A percentile compares a stretch with the other conserved stretches of the same genome.
phyloP scores from a whole-genome alignment of 2,329 filamentous ascomycete genomes.

The Balansia obtecta region DNA sequence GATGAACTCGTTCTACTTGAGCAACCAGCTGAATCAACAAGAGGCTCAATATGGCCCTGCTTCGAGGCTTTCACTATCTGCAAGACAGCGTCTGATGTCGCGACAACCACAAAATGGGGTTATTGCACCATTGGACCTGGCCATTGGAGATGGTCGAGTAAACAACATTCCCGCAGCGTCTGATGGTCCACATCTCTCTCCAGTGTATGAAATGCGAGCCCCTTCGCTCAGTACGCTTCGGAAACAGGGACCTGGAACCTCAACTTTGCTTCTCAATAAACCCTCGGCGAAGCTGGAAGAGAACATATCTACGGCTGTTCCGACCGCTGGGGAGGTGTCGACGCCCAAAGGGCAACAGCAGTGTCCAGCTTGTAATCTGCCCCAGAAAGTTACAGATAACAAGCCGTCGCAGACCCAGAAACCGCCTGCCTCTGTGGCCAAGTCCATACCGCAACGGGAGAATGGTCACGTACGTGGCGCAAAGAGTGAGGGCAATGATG shows the following conservation, averaged over 20 bases:
- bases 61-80: slow-evolving; percentile 20
- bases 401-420: slow-evolving; percentile 13
- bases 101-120: slow-evolving; percentile 34
- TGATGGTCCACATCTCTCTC: slow-evolving; percentile 49
- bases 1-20: slow-evolving; percentile 23
- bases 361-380: not conserved
- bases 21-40: slow-evolving; percentile 16
- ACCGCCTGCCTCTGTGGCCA: slow-evolving; percentile 11
- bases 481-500: slow-evolving; percentile 41
- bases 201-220: slow-evolving; percentile 61
- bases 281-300: slow-evolving; percentile 6
- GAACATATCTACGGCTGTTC: not conserved
- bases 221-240: slow-evolving; percentile 53
- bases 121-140: slow-evolving; percentile 44
- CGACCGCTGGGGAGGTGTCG: not conserved
- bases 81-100: slow-evolving; percentile 24
- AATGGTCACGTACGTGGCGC: slow-evolving; percentile 41
- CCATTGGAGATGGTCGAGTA: slow-evolving; percentile 31
- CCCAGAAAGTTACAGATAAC: slow-evolving; percentile 10
- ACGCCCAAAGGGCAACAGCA: not conserved
- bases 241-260: slow-evolving; percentile 21
- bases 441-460: slow-evolving; percentile 30
- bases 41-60: slow-evolving; percentile 17
- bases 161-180: slow-evolving; percentile 17
- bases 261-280: slow-evolving; percentile 17